Percentiles rank a stretch among this genome's conserved stretches.
phyloP scores from a whole-genome alignment of 1,139 yeast species.

The Torulaspora globosa region DNA sequence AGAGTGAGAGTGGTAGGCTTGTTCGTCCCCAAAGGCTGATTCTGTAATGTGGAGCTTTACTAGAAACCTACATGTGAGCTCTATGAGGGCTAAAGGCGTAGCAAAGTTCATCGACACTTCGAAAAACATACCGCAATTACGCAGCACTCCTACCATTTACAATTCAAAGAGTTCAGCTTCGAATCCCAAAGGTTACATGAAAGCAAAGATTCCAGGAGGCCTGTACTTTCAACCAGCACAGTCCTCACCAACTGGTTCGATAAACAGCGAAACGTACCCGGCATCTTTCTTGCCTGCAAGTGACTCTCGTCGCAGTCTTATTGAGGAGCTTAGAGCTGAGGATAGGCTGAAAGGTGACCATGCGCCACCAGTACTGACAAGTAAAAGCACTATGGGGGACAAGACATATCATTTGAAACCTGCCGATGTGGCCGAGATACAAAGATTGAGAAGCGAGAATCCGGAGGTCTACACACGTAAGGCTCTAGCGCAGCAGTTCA shows the following conservation, averaged over 20 bases:
- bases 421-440: constrained; percentile 59
- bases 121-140: constrained; percentile 21
- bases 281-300: constrained; percentile 30
- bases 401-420: constrained; percentile 60
- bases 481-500: constrained; percentile 61
- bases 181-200: constrained; percentile 35
- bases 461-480: constrained; percentile 65
- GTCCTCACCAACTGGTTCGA: constrained; percentile 35
- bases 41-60: constrained; percentile 7
- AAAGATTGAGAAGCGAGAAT: constrained; percentile 54
- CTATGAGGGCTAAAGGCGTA: constrained; percentile 15
- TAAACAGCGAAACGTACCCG: constrained; percentile 37
- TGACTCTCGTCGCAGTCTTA: constrained; percentile 29
- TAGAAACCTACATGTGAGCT: constrained; percentile 14
- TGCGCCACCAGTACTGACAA: constrained; percentile 31
- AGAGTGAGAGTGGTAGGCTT: neutral
- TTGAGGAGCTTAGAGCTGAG: constrained; percentile 14
- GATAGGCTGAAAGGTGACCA: constrained; percentile 21
- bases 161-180: constrained; percentile 33
- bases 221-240: constrained; percentile 33
- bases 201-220: constrained; percentile 32
- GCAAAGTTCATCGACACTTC: constrained; percentile 20
- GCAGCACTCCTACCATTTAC: constrained; percentile 34
- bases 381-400: constrained; percentile 16
- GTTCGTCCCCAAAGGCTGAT: neutral